Conservation (phyloP, 2,329 filamentous ascomycete species). For the Macroventuria anomochaeta region DNA sequence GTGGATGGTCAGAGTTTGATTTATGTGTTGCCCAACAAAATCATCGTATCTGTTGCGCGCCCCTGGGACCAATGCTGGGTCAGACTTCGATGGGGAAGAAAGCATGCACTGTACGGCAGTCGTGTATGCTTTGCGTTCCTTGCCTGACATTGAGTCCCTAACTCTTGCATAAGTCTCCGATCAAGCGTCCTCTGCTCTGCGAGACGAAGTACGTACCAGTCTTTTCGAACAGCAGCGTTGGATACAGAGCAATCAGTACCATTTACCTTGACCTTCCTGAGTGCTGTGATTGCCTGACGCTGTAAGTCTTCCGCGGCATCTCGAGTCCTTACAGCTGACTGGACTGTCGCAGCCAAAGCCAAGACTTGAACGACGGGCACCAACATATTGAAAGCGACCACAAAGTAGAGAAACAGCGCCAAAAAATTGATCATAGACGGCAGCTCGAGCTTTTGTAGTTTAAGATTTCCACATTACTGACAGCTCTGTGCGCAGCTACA, state of each 20-base stretch:
- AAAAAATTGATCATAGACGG: neutral
- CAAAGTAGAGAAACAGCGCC: neutral
- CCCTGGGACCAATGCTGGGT: constrained; percentile 22
- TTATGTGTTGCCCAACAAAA: constrained; percentile 35
- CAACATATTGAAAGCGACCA: neutral
- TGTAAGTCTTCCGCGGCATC: constrained; percentile 23
- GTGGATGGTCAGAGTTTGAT: constrained; percentile 27
- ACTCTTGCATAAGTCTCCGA: neutral
- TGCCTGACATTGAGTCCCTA: constrained; percentile 8
- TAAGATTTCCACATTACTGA: neutral
- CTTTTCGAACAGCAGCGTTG: constrained; percentile 19
- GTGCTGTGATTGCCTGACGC: constrained; percentile 16
- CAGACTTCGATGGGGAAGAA: constrained; percentile 21
- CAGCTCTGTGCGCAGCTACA: neutral
- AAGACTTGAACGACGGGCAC: constrained; percentile 5
- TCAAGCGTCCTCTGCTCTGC: too few species aligned
- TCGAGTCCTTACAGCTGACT: constrained; percentile 13
- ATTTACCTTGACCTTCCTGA: constrained; percentile 16
- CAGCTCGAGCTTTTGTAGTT: neutral
- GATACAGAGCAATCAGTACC: constrained; percentile 13
- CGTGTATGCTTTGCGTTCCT: constrained; percentile 28
- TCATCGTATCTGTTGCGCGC: constrained; percentile 36
- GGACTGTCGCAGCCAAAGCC: constrained; percentile 14
- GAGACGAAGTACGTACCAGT: constrained; percentile 19
- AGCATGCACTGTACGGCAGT: constrained; percentile 29